Conservation (phyloP, 1,284 basidiomycete genomes). For the Earliella scabrosa region DNA sequence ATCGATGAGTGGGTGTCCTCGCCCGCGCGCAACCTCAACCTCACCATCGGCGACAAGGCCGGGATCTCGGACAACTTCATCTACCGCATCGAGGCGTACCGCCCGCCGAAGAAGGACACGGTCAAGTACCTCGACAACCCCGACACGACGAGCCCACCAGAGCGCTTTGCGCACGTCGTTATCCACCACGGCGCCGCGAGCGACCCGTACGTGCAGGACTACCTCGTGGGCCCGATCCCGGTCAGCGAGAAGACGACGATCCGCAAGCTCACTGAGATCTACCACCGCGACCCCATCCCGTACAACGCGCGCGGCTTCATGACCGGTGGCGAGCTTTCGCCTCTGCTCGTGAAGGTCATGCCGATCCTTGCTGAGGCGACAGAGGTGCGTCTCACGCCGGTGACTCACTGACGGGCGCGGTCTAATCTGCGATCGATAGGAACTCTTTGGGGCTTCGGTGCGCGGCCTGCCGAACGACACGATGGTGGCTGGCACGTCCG, state of each 20-base stretch:
- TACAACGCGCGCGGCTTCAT: slow-evolving; percentile 53
- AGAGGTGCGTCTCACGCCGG: slow-evolving; percentile 38
- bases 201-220: slow-evolving; percentile 52
- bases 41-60: slow-evolving; percentile 41
- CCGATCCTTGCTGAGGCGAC: slow-evolving; percentile 42
- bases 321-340: slow-evolving; percentile 36
- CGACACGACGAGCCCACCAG: slow-evolving; percentile 30
- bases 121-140: slow-evolving; percentile 49
- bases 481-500: slow-evolving; percentile 46
- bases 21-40: slow-evolving; percentile 50
- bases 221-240: slow-evolving; percentile 62
- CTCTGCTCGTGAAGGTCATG: slow-evolving; percentile 9
- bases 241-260: slow-evolving; percentile 42
- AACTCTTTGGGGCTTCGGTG: slow-evolving; percentile 47
- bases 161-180: slow-evolving; percentile 49
- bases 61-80: slow-evolving; percentile 50
- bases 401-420: too few relatives aligned
- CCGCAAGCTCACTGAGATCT: slow-evolving; percentile 49
- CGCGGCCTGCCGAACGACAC: slow-evolving; percentile 48
- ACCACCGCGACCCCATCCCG: slow-evolving; percentile 53
- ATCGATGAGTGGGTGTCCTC: slow-evolving; percentile 52
- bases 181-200: slow-evolving; percentile 53
- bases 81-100: slow-evolving; percentile 52
- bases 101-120: slow-evolving; percentile 53
- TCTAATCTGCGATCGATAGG: slow-evolving; percentile 32